These are phyloP conservation scores for Beauveria sp. DNA, from an alignment of 2,329 filamentous ascomycete species.

Conservation along the genomic window DNA sequence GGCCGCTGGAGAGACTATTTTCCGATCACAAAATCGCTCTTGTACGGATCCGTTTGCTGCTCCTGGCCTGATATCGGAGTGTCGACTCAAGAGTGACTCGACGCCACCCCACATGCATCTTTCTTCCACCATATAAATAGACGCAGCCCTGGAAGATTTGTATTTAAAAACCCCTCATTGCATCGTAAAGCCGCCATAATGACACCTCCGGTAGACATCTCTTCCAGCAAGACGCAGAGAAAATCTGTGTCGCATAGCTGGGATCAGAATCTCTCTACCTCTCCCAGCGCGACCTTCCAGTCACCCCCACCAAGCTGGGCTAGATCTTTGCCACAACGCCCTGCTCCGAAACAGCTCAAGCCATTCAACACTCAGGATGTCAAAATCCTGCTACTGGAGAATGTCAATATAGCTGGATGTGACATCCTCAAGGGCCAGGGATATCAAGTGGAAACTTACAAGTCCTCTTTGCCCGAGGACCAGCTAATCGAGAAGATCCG, in stretches of 20 bases:
- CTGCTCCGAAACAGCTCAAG: conserved; percentile 68
- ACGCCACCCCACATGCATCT: conserved; percentile 6
- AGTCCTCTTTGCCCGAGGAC: conserved; percentile 83
- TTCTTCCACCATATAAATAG: conserved; percentile 8
- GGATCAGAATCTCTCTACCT: conserved; percentile 57
- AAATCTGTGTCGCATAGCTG: conserved; percentile 48
- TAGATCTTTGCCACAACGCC: conserved; percentile 31
- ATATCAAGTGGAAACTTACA: conserved; percentile 91
- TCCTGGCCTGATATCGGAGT: conserved; percentile 4
- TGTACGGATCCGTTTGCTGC: background rate
- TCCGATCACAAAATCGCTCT: conserved; percentile 1
- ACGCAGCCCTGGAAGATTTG: conserved; percentile 4
- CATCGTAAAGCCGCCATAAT: conserved; percentile 22
- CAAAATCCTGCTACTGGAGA: conserved; percentile 92
- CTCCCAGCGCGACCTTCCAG: conserved; percentile 67
- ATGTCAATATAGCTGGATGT: conserved; percentile 85
- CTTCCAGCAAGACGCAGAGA: conserved; percentile 26
- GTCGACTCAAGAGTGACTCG: background rate
- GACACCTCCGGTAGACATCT: conserved; percentile 44
- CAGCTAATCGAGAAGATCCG: conserved; percentile 95
- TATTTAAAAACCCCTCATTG: background rate
- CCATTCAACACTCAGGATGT: conserved; percentile 94
- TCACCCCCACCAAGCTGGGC: conserved; percentile 61
- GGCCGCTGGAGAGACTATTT: conserved; percentile 1
- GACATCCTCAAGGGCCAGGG: conserved; percentile 78